These are phyloP conservation scores for Candida vartiovaarae DNA, from an alignment of 805 yeast species.

Conservation along the genomic window DNA sequence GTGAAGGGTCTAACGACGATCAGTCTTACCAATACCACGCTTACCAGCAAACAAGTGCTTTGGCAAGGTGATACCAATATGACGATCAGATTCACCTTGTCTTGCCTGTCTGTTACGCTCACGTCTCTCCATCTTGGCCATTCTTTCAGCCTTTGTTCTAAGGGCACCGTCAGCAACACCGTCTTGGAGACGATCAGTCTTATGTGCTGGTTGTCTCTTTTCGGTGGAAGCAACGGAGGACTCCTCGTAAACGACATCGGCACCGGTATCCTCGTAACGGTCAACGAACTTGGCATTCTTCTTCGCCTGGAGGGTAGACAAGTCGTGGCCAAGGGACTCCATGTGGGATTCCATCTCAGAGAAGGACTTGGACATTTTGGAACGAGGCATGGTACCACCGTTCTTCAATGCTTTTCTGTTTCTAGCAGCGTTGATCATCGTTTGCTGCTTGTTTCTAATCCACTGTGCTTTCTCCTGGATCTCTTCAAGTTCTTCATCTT, in stretches of 20 bases:
- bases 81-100: slow-evolving; percentile 95
- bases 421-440: slow-evolving; percentile 85
- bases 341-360: slow-evolving; percentile 82
- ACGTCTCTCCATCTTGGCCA: slow-evolving; percentile 85
- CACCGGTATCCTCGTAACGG: slow-evolving; percentile 52
- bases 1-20: slow-evolving; percentile 52
- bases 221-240: slow-evolving; percentile 18
- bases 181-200: slow-evolving; percentile 76
- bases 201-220: slow-evolving; percentile 34
- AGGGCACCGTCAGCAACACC: slow-evolving; percentile 79
- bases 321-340: slow-evolving; percentile 86
- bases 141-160: slow-evolving; percentile 79
- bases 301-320: slow-evolving; percentile 53
- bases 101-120: slow-evolving; percentile 89
- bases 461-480: slow-evolving; percentile 83
- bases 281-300: slow-evolving; percentile 32
- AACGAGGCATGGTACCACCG: slow-evolving; percentile 84
- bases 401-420: slow-evolving; percentile 81
- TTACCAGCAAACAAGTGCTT: slow-evolving; percentile 95
- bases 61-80: slow-evolving; percentile 74
- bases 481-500: slow-evolving; percentile 61
- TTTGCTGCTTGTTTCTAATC: slow-evolving; percentile 94
- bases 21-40: slow-evolving; percentile 91
- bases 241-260: slow-evolving; percentile 42
- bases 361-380: slow-evolving; percentile 69